Conservation (phyloP, 768 basidiomycete species). For the Podaxis pistillaris region DNA sequence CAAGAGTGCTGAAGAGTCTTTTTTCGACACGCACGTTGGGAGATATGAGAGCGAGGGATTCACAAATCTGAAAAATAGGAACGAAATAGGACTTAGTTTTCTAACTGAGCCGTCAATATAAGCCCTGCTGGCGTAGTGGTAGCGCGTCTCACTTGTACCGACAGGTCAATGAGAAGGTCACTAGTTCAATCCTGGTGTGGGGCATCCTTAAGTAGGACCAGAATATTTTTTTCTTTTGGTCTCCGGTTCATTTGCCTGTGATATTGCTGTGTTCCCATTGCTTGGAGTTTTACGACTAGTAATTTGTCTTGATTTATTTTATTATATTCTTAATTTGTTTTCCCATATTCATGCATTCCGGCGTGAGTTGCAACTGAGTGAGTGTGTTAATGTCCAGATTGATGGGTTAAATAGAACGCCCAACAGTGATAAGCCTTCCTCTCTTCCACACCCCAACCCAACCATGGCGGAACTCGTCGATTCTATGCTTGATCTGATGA, state of each 20-base stretch:
- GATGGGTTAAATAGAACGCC: slow-evolving; percentile 6
- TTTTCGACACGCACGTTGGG: background rate
- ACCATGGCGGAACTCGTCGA: slow-evolving; percentile 78
- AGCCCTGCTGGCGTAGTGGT: slow-evolving; percentile 39
- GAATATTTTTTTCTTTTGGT: slow-evolving; percentile 11
- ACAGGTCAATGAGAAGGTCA: slow-evolving; percentile 34
- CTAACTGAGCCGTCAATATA: background rate
- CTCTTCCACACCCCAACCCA: background rate
- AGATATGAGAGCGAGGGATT: background rate
- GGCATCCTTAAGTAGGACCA: slow-evolving; percentile 21
- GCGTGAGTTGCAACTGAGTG: no score
- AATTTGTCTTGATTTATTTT: no score
- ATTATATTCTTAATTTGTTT: no score
- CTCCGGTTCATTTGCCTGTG: background rate
- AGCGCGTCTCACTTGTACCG: slow-evolving; percentile 39
- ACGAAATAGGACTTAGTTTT: background rate
- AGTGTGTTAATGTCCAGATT: no score
- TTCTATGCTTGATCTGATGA: slow-evolving; percentile 93
- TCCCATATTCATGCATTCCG: no score
- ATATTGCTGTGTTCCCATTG: no score
- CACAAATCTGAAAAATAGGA: background rate
- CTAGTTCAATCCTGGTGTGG: slow-evolving; percentile 40
- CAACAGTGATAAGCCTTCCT: background rate
- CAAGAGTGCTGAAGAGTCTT: background rate
- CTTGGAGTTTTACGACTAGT: no score